Percentiles rank a stretch among this genome's conserved stretches.
These are phyloP conservation scores for Phlegmacium glaucopus DNA, from an alignment of 768 basidiomycete species.

Conservation along the genomic window DNA sequence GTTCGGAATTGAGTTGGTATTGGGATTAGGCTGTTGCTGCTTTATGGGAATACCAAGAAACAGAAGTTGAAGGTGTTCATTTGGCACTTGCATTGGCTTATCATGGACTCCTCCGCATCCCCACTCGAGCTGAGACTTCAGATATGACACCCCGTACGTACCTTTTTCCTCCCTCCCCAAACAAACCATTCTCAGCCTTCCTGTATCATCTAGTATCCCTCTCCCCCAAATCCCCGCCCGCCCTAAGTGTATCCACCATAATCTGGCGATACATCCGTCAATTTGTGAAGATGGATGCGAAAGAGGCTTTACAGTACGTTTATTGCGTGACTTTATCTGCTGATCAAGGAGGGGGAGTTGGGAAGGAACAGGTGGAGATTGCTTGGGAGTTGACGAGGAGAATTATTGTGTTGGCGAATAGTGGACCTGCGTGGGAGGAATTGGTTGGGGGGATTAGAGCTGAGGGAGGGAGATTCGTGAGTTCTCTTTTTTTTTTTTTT, in stretches of 20 bases:
- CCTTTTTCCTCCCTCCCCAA: not conserved
- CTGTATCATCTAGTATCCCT: slow-evolving; percentile 51
- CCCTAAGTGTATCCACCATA: slow-evolving; percentile 77
- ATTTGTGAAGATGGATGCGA: slow-evolving; percentile 90
- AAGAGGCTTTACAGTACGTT: slow-evolving; percentile 92
- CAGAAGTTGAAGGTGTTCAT: slow-evolving; percentile 93
- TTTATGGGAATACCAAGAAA: slow-evolving; percentile 81
- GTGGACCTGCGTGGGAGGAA: slow-evolving; percentile 85
- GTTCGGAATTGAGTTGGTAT: not conserved
- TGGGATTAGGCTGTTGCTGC: slow-evolving; percentile 76
- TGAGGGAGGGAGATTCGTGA: slow-evolving; percentile 86
- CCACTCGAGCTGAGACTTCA: slow-evolving; percentile 76
- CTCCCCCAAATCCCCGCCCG: slow-evolving; percentile 64
- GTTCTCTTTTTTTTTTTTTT: slow-evolving; percentile 25
- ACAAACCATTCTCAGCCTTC: not conserved
- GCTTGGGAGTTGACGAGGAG: slow-evolving; percentile 80
- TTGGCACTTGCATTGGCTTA: slow-evolving; percentile 89
- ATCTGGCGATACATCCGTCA: slow-evolving; percentile 92
- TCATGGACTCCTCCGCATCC: slow-evolving; percentile 86
- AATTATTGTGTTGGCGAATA: slow-evolving; percentile 75
- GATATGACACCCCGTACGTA: slow-evolving; percentile 79
- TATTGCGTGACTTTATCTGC: slow-evolving; percentile 79
- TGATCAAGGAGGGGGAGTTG: slow-evolving; percentile 65
- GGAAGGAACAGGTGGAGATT: slow-evolving; percentile 80
- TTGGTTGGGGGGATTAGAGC: slow-evolving; percentile 89